These are phyloP conservation scores for Erysimum cheiri DNA, from an alignment of 441 rosid genomes.

Conservation along the genomic window DNA sequence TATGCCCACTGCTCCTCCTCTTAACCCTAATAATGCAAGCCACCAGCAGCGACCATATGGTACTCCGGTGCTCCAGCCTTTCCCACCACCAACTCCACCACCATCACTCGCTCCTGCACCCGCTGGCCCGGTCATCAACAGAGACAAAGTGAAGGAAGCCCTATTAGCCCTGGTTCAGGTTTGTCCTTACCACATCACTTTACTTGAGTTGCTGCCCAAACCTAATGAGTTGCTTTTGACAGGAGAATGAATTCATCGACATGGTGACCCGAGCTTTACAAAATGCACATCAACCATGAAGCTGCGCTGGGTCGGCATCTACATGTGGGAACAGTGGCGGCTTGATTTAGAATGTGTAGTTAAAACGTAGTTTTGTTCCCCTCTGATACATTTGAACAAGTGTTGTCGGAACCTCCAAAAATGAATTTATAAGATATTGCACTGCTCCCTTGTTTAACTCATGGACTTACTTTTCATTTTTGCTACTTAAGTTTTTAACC, in stretches of 20 bases:
- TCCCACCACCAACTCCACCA: constrained; percentile 93
- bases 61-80: constrained; percentile 90
- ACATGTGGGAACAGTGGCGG: constrained; percentile 20
- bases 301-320: constrained; percentile 10
- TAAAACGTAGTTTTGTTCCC: constrained; percentile 34
- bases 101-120: constrained; percentile 74
- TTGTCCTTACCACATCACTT: constrained; percentile 44
- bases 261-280: constrained; percentile 74
- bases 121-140: constrained; percentile 56
- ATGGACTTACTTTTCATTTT: neutral
- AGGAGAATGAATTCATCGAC: constrained; percentile 90
- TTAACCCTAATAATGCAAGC: constrained; percentile 51
- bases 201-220: constrained; percentile 16
- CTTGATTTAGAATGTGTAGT: constrained; percentile 37
- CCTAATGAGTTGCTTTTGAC: constrained; percentile 35
- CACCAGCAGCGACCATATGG: constrained; percentile 70
- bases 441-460: constrained; percentile 20
- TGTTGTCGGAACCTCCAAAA: constrained; percentile 34
- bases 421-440: constrained; percentile 24
- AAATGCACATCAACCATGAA: constrained; percentile 69
- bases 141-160: constrained; percentile 80
- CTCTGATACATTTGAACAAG: constrained; percentile 35
- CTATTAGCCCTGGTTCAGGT: constrained; percentile 82
- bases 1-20: constrained; percentile 63
- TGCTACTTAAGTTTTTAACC: neutral